phyloP scores from a whole-genome alignment of 768 basidiomycete genomes.

The Mrakia frigida region DNA sequence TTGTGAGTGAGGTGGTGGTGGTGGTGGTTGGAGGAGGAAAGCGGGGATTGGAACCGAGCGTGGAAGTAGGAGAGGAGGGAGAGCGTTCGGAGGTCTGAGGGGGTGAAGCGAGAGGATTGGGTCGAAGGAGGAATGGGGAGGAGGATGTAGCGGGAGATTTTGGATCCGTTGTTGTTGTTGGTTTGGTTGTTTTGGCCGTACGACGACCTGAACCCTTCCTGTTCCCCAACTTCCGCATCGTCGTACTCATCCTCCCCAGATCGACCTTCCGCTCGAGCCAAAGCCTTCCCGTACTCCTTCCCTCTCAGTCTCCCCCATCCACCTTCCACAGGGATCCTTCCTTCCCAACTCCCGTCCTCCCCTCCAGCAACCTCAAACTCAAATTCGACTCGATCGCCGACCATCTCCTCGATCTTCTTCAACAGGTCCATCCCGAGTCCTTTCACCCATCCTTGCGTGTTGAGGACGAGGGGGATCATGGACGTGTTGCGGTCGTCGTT shows the following conservation, averaged over 20 bases:
- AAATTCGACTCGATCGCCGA: conserved; percentile 59
- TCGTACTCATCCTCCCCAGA: neutral
- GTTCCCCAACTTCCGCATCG: conserved; percentile 12
- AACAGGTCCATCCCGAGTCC: conserved; percentile 82
- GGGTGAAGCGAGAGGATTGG: conserved; percentile 50
- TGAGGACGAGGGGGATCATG: conserved; percentile 75
- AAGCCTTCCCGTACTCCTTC: neutral
- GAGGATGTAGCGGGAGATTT: conserved; percentile 35
- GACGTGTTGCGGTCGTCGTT: conserved; percentile 16
- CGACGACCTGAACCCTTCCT: conserved; percentile 7
- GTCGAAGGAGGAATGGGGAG: conserved; percentile 53
- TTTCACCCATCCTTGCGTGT: conserved; percentile 96
- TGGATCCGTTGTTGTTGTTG: neutral
- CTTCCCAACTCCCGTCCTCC: conserved; percentile 29
- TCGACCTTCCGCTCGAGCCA: neutral
- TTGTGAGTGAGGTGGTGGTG: neutral
- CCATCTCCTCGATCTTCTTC: conserved; percentile 60
- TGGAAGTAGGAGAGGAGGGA: conserved; percentile 75
- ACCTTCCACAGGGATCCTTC: conserved; percentile 28
- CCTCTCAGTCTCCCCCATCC: conserved; percentile 29
- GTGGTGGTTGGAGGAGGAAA: neutral
- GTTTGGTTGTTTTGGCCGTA: neutral
- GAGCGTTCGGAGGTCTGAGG: conserved; percentile 67
- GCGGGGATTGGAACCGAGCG: conserved; percentile 36
- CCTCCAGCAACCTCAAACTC: conserved; percentile 36